Evolutionary conservation across 2,329 filamentous ascomycete species (phyloP).

Genomic region (Aspergillus brasiliensis): DNA sequence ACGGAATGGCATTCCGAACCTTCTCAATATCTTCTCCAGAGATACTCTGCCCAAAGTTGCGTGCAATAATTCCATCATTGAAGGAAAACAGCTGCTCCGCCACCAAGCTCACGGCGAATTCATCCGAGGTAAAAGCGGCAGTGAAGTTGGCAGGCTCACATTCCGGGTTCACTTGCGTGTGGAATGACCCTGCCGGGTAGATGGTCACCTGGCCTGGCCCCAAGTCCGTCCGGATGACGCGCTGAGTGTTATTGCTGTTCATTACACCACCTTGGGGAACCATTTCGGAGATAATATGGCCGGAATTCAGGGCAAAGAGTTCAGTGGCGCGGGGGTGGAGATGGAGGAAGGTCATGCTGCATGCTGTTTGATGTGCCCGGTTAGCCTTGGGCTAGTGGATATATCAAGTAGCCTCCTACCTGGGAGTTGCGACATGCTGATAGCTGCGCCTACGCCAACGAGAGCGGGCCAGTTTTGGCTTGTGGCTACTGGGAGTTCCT

Average conservation of each 20-base stretch:
- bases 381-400: neutral
- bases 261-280: conserved; percentile 19
- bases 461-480: conserved; percentile 24
- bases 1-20: conserved; percentile 21
- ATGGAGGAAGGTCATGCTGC: conserved; percentile 29
- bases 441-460: conserved; percentile 18
- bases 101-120: conserved; percentile 25
- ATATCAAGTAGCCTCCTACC: conserved; percentile 11
- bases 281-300: conserved; percentile 24
- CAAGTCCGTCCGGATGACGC: conserved; percentile 21
- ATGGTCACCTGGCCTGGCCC: conserved; percentile 24
- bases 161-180: conserved; percentile 30
- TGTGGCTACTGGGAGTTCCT: conserved; percentile 17
- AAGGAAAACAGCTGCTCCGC: conserved; percentile 22
- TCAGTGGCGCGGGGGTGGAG: conserved; percentile 30
- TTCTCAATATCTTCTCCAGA: conserved; percentile 26
- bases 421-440: conserved; percentile 22
- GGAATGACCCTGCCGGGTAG: conserved; percentile 29
- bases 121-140: conserved; percentile 25
- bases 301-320: conserved; percentile 23
- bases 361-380: conserved; percentile 14
- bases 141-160: conserved; percentile 28
- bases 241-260: conserved; percentile 19
- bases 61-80: conserved; percentile 23
- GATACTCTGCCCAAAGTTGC: conserved; percentile 24